Percentiles rank a stretch among this genome's conserved stretches.
Conservation (phyloP, 148 eudicot species). For the Hydrangea macrophylla region DNA sequence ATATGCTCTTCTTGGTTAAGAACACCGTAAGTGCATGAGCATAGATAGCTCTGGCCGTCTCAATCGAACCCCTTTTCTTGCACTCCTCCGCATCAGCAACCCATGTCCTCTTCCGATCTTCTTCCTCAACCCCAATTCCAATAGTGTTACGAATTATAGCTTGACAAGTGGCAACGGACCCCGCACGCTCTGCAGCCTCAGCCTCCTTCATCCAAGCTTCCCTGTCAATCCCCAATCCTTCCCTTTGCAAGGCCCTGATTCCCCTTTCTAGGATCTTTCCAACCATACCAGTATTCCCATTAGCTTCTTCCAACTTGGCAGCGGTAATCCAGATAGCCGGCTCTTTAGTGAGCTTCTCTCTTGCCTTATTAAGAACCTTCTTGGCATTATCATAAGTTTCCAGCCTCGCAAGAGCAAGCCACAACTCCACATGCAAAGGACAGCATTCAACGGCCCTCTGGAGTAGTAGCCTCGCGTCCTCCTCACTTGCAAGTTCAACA, state of each 20-base stretch:
- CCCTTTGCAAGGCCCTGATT: constrained; percentile 79
- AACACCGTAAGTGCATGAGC: constrained; percentile 82
- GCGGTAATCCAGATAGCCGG: constrained; percentile 96
- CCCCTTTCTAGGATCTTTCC: constrained; percentile 88
- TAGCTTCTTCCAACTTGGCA: constrained; percentile 92
- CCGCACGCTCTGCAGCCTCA: constrained; percentile 86
- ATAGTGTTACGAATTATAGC: constrained; percentile 75
- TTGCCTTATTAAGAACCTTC: constrained; percentile 84
- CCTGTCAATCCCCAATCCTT: constrained; percentile 75
- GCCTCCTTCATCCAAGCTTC: constrained; percentile 99
- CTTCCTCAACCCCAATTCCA: constrained; percentile 88
- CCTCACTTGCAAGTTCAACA: constrained; percentile 93
- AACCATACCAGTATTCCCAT: constrained; percentile 75
- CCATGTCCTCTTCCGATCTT: constrained; percentile 97
- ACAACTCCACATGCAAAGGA: constrained; percentile 85
- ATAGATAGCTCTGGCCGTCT: constrained; percentile 89
- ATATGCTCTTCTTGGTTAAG: constrained; percentile 86
- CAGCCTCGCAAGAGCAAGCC: constrained; percentile 92
- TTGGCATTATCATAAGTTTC: constrained; percentile 89
- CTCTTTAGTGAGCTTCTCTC: constrained; percentile 84
- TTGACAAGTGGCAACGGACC: constrained; percentile 80
- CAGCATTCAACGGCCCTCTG: constrained; percentile 94
- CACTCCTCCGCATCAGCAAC: constrained; percentile 99
- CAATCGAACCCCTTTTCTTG: constrained; percentile 93
- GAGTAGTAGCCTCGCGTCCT: constrained; percentile 72